A percentile compares a stretch with the other conserved stretches of the same genome.
Conservation (phyloP, 2,329 filamentous ascomycete genomes). For the Fusarium sp. region DNA sequence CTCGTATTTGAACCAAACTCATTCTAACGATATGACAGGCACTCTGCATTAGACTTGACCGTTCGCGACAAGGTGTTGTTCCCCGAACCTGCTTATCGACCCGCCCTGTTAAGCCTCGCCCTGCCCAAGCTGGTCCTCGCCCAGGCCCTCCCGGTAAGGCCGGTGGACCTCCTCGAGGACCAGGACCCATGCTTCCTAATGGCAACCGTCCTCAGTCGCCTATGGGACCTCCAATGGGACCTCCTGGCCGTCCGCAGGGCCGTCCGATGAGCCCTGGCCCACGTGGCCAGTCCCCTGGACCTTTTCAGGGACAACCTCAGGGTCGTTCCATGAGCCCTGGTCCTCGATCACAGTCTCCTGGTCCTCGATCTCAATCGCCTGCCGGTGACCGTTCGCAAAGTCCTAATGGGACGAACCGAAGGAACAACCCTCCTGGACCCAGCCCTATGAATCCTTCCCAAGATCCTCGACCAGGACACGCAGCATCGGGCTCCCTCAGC, state of each 20-base stretch:
- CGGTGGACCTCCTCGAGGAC: constrained; percentile 42
- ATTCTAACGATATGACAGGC: constrained; percentile 68
- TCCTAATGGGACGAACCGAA: constrained; percentile 58
- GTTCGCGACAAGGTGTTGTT: constrained; percentile 91
- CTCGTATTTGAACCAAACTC: background rate
- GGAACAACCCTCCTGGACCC: constrained; percentile 60
- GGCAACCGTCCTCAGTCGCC: constrained; percentile 51
- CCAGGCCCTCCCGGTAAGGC: constrained; percentile 66
- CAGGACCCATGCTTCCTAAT: constrained; percentile 48
- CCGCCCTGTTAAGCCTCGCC: constrained; percentile 88
- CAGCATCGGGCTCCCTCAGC: constrained; percentile 60
- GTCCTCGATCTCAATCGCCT: constrained; percentile 61
- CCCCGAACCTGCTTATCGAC: constrained; percentile 94
- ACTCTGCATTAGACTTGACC: constrained; percentile 90
- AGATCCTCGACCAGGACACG: constrained; percentile 51
- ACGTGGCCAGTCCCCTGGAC: constrained; percentile 42
- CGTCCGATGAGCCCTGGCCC: constrained; percentile 58
- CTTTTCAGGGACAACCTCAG: background rate
- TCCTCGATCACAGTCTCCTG: constrained; percentile 60
- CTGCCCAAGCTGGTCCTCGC: constrained; percentile 64
- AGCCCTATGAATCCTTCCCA: constrained; percentile 62
- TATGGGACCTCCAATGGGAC: constrained; percentile 55
- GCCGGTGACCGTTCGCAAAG: constrained; percentile 50
- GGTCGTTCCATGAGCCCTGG: constrained; percentile 43
- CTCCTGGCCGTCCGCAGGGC: constrained; percentile 49